Evolutionary conservation across 2,329 filamentous ascomycete genomes (phyloP), one percentile per base, ranked within the genome.

Genomic region (Trichoderma sp.): DNA sequence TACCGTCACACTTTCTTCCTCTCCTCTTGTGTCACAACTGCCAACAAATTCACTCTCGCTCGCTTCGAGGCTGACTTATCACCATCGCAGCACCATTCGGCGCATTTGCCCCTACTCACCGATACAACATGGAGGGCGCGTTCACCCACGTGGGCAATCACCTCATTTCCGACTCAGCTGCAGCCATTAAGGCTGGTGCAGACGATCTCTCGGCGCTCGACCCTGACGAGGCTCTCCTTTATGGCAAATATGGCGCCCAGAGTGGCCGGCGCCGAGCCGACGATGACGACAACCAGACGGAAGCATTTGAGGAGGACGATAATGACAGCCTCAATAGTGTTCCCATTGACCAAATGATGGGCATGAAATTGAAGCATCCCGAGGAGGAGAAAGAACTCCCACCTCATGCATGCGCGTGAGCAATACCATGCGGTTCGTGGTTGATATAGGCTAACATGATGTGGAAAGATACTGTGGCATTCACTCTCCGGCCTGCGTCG

Each of bases 341-440:
- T 76, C 90, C 93, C 9, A 88, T 94, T 34, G 93, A 94, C 75
- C 93, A 91, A 62, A 86, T 91, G 80, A 91, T 90, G 77, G 91
- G 90, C 66, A 79, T 90, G 75, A 88, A 86, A 73, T 79, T 91
- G 60, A 86, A 81, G 81, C 86, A 74, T 73, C 74, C 72, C 68
- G 93, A 97, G 76, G 94, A 97, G 79, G 93, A 97, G 77, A 95
- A 95, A 79, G 94, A 97, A 82, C 89, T 98, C 69, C 96, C 96
- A 30, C 86, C 93, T 74, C 96, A 99, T 85, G 96, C 97, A 76
- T 99, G 95, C 92, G 93, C 95, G 91, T 97, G 90, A 84, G 92
- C 90, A 56, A 34, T 62, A 57, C 66, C 63, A 61, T 64, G n/a
- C 47, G 21, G 39, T 43, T 43, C 28, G 71, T 18, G 60, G 65